Evolutionary conservation across 2,329 filamentous ascomycete species (phyloP).

Genomic region (Mollisia scopiformis): DNA sequence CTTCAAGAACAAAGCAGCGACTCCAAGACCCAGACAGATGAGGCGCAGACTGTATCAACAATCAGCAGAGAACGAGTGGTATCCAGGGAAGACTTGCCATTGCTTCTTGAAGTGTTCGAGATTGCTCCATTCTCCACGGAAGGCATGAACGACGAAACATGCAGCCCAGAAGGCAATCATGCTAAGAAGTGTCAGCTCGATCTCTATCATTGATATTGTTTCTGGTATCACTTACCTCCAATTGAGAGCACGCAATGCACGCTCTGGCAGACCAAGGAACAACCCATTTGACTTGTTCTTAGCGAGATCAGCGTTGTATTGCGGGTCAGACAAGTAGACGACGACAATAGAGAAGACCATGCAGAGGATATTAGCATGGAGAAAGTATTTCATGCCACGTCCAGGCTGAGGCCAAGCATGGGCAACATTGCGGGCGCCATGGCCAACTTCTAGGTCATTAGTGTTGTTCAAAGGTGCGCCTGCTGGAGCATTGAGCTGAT

Average conservation of each 20-base stretch:
- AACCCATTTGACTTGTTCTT: neutral
- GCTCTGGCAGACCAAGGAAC: neutral
- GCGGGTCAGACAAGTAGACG: neutral
- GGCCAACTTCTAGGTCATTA: neutral
- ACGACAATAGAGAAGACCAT: neutral
- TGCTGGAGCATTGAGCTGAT: no score
- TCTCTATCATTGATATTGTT: neutral
- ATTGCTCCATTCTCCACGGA: neutral
- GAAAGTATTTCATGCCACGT: neutral
- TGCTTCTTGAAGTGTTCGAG: neutral
- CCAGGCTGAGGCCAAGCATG: neutral
- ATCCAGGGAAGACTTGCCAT: neutral
- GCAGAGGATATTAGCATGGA: neutral
- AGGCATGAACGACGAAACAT: neutral
- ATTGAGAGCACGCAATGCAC: neutral
- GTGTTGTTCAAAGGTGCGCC: no score
- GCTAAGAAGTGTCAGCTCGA: neutral
- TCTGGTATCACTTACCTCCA: neutral
- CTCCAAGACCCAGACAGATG: neutral
- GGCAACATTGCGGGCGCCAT: neutral
- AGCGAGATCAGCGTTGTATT: neutral
- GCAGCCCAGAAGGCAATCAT: neutral
- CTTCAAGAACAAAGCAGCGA: neutral
- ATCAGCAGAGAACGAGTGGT: neutral
- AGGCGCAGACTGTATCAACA: neutral